Evolutionary conservation across 495 filamentous ascomycete genomes (phyloP), one percentile per base, ranked within the genome.

Genomic region (Aspergillus panamensis): DNA sequence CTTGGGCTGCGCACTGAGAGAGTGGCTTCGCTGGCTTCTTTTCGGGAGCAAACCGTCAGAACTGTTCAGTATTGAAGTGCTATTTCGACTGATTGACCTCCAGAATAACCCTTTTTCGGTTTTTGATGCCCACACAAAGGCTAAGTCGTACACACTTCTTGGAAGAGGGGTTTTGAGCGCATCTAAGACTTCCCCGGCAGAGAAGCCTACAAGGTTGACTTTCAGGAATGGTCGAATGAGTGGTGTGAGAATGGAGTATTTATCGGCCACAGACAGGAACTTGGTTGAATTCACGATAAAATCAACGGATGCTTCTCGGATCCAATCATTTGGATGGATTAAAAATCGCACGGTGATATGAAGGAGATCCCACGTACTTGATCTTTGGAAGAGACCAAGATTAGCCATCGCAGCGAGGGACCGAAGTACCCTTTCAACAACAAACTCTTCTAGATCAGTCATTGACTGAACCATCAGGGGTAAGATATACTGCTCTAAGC

Each of bases 401-500:
- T 88, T 85, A 40, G 92, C 91, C 78, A 99, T 89, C 55, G 86
- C 84, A n/a, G 91, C 89, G 43, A 99, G 81, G 0, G 92, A 92
- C 40, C 91, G 84, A 25, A 99, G 73, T 1, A 96, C 94, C 48
- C 87, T 88, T 68, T 96, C 91, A 13, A 99, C 87, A 3, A 99
- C 93, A 73, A 89, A 92, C 59, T 97, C 95, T 69, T 99, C 95
- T 0, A 90, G 86, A 61, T 99, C 95, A 0, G 92, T 92, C 62
- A 97, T 79, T n/a, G 94, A 92, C 71, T 96, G 95, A 9, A 96
- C 80, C 92, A 99, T 96, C 12, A 99, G 74, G 1, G 95, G 95
- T 39, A 99, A 79, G 48, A 97, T 96, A 65, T 96, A 99, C 58
- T 96, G 93, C 70, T 99, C 95, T 51, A 97, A 71, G 55, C 87